A percentile compares a stretch with the other conserved stretches of the same genome.
These are phyloP conservation scores for Metschnikowia kofuensis DNA, from an alignment of 805 yeast species.

Conservation along the genomic window DNA sequence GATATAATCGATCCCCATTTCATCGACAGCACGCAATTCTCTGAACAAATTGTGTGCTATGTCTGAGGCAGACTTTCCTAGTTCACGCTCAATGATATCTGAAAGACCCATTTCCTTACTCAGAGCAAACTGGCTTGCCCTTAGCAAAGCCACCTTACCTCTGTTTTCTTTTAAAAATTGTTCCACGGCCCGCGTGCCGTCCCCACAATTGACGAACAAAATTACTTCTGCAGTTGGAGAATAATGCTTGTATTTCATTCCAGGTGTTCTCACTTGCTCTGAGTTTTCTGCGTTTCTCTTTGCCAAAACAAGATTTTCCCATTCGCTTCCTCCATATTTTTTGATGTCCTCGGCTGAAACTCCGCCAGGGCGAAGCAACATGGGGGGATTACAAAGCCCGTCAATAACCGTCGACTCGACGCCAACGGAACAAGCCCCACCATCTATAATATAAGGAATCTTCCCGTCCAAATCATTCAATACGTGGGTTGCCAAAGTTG, in stretches of 20 bases:
- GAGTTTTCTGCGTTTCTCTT: conserved; percentile 58
- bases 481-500: conserved; percentile 87
- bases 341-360: conserved; percentile 74
- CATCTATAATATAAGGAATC: conserved; percentile 85
- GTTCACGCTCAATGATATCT: conserved; percentile 27
- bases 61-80: conserved; percentile 51
- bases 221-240: conserved; percentile 86
- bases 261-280: conserved; percentile 88
- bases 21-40: conserved; percentile 72
- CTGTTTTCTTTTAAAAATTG: conserved; percentile 19
- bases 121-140: conserved; percentile 35
- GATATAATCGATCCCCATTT: conserved; percentile 60
- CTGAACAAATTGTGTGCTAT: conserved; percentile 77
- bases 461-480: conserved; percentile 71
- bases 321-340: conserved; percentile 59
- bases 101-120: conserved; percentile 16
- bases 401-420: conserved; percentile 94
- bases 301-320: conserved; percentile 65
- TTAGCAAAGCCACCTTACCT: conserved; percentile 51
- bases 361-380: conserved; percentile 93
- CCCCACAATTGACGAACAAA: conserved; percentile 51
- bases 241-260: conserved; percentile 96
- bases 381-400: conserved; percentile 82
- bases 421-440: conserved; percentile 86
- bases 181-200: conserved; percentile 37